Base-by-base conservation (phyloP, 495 filamentous ascomycete genomes). In the Xylaria flabelliformis region DNA sequence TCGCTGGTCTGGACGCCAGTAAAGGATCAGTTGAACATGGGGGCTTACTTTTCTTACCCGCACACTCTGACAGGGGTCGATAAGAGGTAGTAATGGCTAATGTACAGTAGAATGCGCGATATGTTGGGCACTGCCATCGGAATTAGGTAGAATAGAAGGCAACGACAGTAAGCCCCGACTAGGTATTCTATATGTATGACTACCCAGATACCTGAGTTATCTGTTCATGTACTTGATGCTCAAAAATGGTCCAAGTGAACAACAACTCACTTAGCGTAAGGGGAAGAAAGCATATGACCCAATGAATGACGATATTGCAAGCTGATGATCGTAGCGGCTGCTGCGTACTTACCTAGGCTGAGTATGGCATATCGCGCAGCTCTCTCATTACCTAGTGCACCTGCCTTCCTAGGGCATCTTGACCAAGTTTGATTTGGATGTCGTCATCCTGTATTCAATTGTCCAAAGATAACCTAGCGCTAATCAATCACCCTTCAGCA, bases 11-110 rank as follows among this genome's bases (percentile, higher is more conserved):
- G 65, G 65, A 51, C 64, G 42, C 32, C 34, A 44, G 50, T n/a
- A 36, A 56, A 67, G 65, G 65, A 67, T 67, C 39, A 50, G 50
- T 67, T 67, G 36, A 36, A 32, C 65, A 55, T 53, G 34, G 29
- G 46, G 29, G 46, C 46, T 32, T 67, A 17, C 48, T 51, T 39
- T 53, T 34, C 64, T 32, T 48, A 67, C 53, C 26, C 64, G 29
- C 26, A 36, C 46, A 9, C 34, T 36, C 29, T 51, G 29, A 48
- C 44, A 67, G 48, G 64, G 29, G 24, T 17, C 19, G 3, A 48
- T 7, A 41, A 19, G n/a, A n/a, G n/a, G 15, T 66, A 53, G 32
- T 26, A 46, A 51, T 26, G 48, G 29, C 7, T 6, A 17, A 67
- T 48, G 44, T n/a, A n/a, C n/a, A n/a, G n/a, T 24, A 46, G 7